A percentile compares a stretch with the other conserved stretches of the same genome.
phyloP scores from a whole-genome alignment of 2,329 filamentous ascomycete genomes.

The Aspergillus texensis region DNA sequence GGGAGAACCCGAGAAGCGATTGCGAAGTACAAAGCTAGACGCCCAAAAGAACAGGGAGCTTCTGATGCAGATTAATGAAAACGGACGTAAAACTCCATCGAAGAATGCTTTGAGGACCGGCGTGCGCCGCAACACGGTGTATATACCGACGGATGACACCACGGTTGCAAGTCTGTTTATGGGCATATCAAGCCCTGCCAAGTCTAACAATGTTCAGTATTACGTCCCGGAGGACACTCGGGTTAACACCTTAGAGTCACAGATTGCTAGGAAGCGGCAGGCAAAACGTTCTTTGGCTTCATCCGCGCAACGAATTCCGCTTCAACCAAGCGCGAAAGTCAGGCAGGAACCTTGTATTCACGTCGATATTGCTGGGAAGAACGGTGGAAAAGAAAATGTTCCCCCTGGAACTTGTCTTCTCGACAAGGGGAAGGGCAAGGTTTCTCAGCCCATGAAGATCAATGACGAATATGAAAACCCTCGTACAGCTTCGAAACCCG shows the following conservation, averaged over 20 bases:
- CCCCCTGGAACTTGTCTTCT: conserved; percentile 49
- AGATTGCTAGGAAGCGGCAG: conserved; percentile 36
- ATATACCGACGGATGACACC: conserved; percentile 46
- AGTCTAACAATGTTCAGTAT: conserved; percentile 20
- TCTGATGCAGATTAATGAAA: conserved; percentile 18
- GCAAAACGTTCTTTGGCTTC: conserved; percentile 25
- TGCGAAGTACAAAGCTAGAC: conserved; percentile 12
- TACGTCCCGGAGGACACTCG: conserved; percentile 24
- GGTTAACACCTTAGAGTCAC: conserved; percentile 37
- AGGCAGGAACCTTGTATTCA: conserved; percentile 45
- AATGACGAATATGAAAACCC: conserved; percentile 26
- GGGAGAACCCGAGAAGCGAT: conserved; percentile 11
- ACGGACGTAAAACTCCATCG: conserved; percentile 3
- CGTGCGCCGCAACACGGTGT: conserved; percentile 42
- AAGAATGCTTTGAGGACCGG: conserved; percentile 32
- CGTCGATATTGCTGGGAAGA: conserved; percentile 54
- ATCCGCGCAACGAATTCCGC: conserved; percentile 44
- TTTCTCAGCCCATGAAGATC: conserved; percentile 15
- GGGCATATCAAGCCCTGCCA: conserved; percentile 47
- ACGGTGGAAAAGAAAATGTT: conserved; percentile 65
- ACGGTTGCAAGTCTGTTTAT: conserved; percentile 48
- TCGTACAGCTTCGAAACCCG: conserved; percentile 27
- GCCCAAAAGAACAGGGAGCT: conserved; percentile 20
- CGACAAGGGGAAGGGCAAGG: conserved; percentile 25
- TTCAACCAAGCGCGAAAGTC: conserved; percentile 47